Base-by-base conservation (phyloP, 805 yeast genomes). In the Myxozyma lipomycoides region DNA sequence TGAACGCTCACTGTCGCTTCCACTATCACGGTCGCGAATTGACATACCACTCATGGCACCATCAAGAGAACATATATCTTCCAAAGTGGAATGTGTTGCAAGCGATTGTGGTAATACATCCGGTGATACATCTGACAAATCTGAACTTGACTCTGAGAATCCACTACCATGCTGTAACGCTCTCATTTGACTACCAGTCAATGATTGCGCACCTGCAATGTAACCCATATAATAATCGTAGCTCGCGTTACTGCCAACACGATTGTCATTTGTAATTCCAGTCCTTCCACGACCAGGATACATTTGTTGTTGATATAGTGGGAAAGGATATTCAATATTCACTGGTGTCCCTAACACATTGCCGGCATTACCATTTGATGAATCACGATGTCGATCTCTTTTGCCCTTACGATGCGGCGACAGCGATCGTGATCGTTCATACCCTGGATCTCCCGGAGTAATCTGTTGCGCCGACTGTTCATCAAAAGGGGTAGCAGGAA, bases 101-200 rank as follows among this genome's bases (percentile, higher is more conserved):
- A 40, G 35, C n/a, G 39, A 18, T 10, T 43, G 51, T 17, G 55
- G 48, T 3, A 40, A 24, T 34, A 46, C 50, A 26, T 53, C 57
- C 5, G 57, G 57, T 19, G 57, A 53, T 34, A 50, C 38, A 23
- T 53, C 57, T 7, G 56, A 51, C 30, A 50, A 28, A 44, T 53
- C 57, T 3, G 57, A 53, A 6, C 56, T 35, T 12, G 32, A 28
- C 12, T 28, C 32, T 9, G 32, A 28, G n/a, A n/a, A n/a, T n/a
- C n/a, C 32, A 28, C 32, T 12, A 28, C 32, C 32, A 12, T 28
- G 12, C n/a, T n/a, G n/a, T n/a, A n/a, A n/a, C n/a, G n/a, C n/a
- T n/a, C n/a, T n/a, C n/a, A n/a, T n/a, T n/a, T n/a, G n/a, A n/a
- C n/a, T n/a, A n/a, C n/a, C n/a, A n/a, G n/a, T n/a, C n/a, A n/a